Evolutionary conservation across 2,329 filamentous ascomycete species (phyloP).

Genomic region (Triangularia verruculosa): DNA sequence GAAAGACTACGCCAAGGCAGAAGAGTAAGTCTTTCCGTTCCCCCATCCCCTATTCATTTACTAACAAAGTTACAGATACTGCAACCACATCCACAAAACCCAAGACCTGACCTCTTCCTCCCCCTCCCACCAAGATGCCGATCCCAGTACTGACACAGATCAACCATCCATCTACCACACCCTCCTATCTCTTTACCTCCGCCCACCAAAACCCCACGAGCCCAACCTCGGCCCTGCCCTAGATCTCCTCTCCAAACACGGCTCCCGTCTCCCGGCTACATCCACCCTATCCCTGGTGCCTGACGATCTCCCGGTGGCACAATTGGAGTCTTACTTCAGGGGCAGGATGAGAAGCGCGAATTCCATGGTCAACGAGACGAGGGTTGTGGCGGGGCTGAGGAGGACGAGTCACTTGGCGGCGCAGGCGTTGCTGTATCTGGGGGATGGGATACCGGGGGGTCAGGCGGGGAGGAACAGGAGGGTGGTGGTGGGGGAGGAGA

Average conservation of each 20-base stretch:
- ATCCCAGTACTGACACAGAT: conserved; percentile 47
- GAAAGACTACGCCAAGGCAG: conserved; percentile 80
- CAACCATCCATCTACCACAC: conserved; percentile 85
- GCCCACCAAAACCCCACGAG: conserved; percentile 69
- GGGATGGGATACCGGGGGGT: conserved; percentile 56
- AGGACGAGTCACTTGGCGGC: conserved; percentile 76
- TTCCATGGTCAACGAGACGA: conserved; percentile 73
- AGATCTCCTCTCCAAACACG: conserved; percentile 85
- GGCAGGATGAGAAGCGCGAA: conserved; percentile 86
- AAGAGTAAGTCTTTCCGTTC: conserved; percentile 65
- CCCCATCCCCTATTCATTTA: neutral
- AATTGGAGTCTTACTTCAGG: conserved; percentile 87
- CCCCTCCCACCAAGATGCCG: conserved; percentile 34
- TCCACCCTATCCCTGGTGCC: conserved; percentile 87
- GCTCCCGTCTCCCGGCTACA: conserved; percentile 81
- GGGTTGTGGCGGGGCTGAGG: conserved; percentile 72
- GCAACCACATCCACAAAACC: conserved; percentile 75
- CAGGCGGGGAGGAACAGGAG: conserved; percentile 57
- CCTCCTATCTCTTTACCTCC: conserved; percentile 83
- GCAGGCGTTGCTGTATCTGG: conserved; percentile 70
- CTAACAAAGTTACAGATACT: conserved; percentile 59
- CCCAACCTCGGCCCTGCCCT: conserved; percentile 77
- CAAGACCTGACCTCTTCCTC: conserved; percentile 42
- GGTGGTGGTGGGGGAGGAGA: conserved; percentile 81
- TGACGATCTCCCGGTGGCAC: conserved; percentile 68